phyloP scores from a whole-genome alignment of 2,329 filamentous ascomycete genomes.

The Metarhizium humberi region DNA sequence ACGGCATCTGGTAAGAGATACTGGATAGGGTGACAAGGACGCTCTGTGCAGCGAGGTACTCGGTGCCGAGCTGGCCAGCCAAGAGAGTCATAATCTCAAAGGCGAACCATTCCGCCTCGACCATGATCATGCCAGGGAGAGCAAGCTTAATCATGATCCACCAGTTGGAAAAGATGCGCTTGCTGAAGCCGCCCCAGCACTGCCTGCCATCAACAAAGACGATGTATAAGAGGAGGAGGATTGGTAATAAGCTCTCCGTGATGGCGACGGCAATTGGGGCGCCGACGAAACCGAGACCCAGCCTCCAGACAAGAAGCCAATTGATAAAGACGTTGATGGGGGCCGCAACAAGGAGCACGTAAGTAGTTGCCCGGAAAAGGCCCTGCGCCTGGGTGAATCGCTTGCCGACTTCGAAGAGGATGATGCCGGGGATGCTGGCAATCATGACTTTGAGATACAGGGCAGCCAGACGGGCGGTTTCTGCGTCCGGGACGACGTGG shows the following conservation, averaged over 20 bases:
- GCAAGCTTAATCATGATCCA: slow-evolving; percentile 75
- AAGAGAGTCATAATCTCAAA: slow-evolving; percentile 88
- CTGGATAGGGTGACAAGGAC: slow-evolving; percentile 70
- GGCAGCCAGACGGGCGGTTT: slow-evolving; percentile 60
- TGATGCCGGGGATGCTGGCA: slow-evolving; percentile 65
- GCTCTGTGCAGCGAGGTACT: slow-evolving; percentile 78
- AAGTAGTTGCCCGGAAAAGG: slow-evolving; percentile 68
- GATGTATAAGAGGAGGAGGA: slow-evolving; percentile 72
- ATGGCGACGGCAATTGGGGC: slow-evolving; percentile 74
- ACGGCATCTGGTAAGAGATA: slow-evolving; percentile 84
- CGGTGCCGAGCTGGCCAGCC: slow-evolving; percentile 68
- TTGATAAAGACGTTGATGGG: slow-evolving; percentile 71
- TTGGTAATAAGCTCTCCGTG: slow-evolving; percentile 66
- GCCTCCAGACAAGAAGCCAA: slow-evolving; percentile 68
- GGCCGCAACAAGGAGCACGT: slow-evolving; percentile 66
- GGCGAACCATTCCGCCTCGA: slow-evolving; percentile 85
- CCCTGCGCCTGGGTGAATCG: slow-evolving; percentile 78
- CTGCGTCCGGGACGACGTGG: slow-evolving; percentile 33
- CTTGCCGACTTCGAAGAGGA: slow-evolving; percentile 69
- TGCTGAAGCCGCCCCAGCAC: slow-evolving; percentile 78
- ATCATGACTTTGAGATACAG: slow-evolving; percentile 65
- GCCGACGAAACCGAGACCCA: slow-evolving; percentile 63
- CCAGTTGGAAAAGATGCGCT: slow-evolving; percentile 65
- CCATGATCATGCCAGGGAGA: slow-evolving; percentile 84
- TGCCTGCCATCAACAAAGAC: slow-evolving; percentile 62